phyloP scores from a whole-genome alignment of 23 red algal genomes.

The Gracilariopsis chorda region DNA sequence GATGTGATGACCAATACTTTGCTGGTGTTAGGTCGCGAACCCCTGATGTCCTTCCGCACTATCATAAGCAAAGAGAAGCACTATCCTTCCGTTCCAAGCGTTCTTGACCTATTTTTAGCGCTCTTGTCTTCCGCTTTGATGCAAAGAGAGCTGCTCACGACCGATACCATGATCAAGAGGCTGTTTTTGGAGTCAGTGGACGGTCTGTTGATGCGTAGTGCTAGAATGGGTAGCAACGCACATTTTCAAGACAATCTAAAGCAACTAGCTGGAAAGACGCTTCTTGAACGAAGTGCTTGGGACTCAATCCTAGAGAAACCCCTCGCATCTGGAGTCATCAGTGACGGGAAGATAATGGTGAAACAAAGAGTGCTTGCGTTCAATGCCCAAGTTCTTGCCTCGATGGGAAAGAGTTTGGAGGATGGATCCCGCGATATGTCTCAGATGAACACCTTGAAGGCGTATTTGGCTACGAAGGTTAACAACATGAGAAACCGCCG shows the following conservation, averaged over 20 bases:
- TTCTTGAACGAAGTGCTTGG: not conserved
- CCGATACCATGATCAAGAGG: not conserved
- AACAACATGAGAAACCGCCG: not conserved
- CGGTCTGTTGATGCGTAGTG: not conserved
- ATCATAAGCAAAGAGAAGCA: not conserved
- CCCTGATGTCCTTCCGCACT: not conserved
- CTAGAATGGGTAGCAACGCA: not conserved
- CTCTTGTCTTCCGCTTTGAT: conserved; percentile 39
- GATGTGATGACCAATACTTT: conserved; percentile 14
- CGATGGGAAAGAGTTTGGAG: conserved; percentile 52
- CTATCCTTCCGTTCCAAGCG: not conserved
- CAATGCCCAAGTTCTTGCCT: not conserved
- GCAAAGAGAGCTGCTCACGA: conserved; percentile 39
- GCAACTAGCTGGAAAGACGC: not conserved
- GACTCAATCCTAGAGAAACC: not conserved
- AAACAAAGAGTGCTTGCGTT: conserved; percentile 1
- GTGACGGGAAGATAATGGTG: not conserved
- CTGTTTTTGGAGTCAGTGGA: not conserved
- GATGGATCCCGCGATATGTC: conserved; percentile 64
- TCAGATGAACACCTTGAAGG: conserved; percentile 38
- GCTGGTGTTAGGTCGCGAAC: not conserved
- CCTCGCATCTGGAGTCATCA: not conserved
- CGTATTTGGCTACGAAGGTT: not conserved
- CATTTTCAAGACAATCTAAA: not conserved
- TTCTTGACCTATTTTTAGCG: conserved; percentile 5